Base-by-base conservation (phyloP, 208 protist species). In the Trypanosoma scelopori region DNA sequence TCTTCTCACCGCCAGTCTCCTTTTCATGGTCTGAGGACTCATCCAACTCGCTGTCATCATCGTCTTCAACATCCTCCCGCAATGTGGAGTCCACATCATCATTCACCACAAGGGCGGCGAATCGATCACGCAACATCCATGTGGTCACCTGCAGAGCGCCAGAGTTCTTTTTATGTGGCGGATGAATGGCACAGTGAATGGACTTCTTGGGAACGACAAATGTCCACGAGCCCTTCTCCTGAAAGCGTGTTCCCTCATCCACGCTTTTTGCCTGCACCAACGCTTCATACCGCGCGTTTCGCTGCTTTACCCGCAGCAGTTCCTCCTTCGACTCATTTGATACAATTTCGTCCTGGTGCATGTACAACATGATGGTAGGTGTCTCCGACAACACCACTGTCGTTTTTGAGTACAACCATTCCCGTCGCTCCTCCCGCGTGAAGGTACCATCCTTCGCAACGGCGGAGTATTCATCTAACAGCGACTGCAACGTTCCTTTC, bases 121-220 rank as follows among this genome's bases (percentile, higher is more conserved):
- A 95, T 53, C 82, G 76, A 63, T 97, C 89, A 51, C 88, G 75
- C 50, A 97, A 87, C 86, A 96, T 95, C 91, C 90, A 97, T 55
- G 85, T 51, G 42, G 91, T 93, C 41, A 93, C 90, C 72, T 90
- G 81, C 20, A 95, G 69, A 15, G 72, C 71, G 11, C 85, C 79
- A 30, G 78, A 57, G 59, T 92, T 71, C 32, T 72, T 71, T 61
- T 73, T 81, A 20, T 53, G 50, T n/a, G 76, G 76, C n/a, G 85
- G 85, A 22, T 89, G 78, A 57, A 93, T 80, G 59, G 96, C 86
- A n/a, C 81, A 88, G 60, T 93, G 79, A 68, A 95, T 89, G 22
- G 85, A 87, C 65, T 92, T 91, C 69, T 85, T 84, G 4, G 87
- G 86, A 15, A 71, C 62, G 5, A 69, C 71, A 72, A 97, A 88